Evolutionary conservation across 2,329 filamentous ascomycete genomes (phyloP).

Genomic region (Nemania sp.): DNA sequence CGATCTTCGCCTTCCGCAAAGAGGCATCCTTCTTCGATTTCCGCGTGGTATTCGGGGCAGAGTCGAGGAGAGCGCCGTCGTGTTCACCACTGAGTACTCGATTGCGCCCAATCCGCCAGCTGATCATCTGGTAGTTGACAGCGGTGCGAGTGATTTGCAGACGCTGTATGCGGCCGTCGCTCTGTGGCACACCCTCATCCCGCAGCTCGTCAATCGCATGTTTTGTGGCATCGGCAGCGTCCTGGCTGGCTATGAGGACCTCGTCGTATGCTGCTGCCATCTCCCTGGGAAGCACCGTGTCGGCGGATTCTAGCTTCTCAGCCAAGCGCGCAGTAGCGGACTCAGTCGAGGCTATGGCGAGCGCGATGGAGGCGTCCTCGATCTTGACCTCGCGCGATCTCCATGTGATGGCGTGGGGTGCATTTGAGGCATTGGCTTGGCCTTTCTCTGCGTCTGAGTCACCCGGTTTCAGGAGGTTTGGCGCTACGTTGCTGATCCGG

Average conservation of each 20-base stretch:
- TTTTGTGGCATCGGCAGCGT: constrained; percentile 91
- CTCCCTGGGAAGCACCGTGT: constrained; percentile 60
- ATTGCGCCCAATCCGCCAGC: constrained; percentile 93
- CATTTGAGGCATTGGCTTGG: constrained; percentile 54
- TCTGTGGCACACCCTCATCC: constrained; percentile 80
- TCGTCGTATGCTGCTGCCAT: constrained; percentile 88
- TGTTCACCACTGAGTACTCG: constrained; percentile 81
- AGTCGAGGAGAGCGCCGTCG: constrained; percentile 70
- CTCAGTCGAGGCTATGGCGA: constrained; percentile 74
- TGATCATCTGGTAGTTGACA: constrained; percentile 91
- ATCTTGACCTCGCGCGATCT: constrained; percentile 82
- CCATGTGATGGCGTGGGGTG: constrained; percentile 82
- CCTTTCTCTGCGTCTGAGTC: constrained; percentile 54
- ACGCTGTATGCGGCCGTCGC: constrained; percentile 87
- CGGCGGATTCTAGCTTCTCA: constrained; percentile 51
- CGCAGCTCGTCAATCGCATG: constrained; percentile 88
- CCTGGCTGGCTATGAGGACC: constrained; percentile 86
- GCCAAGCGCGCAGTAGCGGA: constrained; percentile 56
- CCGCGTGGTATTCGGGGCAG: constrained; percentile 49
- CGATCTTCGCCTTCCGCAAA: constrained; percentile 48
- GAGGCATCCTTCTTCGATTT: constrained; percentile 60
- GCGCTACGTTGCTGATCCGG: constrained; percentile 72
- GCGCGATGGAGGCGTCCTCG: constrained; percentile 89
- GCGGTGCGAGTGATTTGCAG: constrained; percentile 91
- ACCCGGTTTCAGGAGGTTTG: constrained; percentile 66